A percentile compares a stretch with the other conserved stretches of the same genome.
phyloP scores from a whole-genome alignment of 768 basidiomycete genomes.

The Pulveroboletus sp. region DNA sequence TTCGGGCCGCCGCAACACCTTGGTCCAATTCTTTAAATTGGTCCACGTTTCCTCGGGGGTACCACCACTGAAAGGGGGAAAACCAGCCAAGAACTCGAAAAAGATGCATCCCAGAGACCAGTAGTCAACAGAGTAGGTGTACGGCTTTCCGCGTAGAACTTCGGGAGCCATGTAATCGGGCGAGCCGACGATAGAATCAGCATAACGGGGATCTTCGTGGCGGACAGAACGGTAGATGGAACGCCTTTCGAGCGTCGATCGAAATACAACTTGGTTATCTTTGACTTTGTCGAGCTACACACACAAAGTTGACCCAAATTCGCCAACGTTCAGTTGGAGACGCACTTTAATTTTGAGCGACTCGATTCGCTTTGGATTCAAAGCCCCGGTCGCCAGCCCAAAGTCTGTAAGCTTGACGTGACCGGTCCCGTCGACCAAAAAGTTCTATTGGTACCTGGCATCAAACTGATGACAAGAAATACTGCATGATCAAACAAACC shows the following conservation, averaged over 20 bases:
- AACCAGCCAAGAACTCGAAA: conserved; percentile 95
- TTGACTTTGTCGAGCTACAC: conserved; percentile 91
- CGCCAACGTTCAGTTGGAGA: background rate
- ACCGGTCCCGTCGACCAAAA: conserved; percentile 91
- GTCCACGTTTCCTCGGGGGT: conserved; percentile 99
- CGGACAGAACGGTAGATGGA: conserved; percentile 93
- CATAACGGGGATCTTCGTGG: conserved; percentile 87
- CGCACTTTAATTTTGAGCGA: conserved; percentile 87
- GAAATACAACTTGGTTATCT: conserved; percentile 83
- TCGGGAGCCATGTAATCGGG: conserved; percentile 99
- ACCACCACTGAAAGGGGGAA: conserved; percentile 95
- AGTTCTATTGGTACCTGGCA: conserved; percentile 59
- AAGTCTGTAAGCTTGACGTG: conserved; percentile 99
- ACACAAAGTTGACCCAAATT: conserved; percentile 6
- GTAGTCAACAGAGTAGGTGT: conserved; percentile 94
- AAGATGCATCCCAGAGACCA: conserved; percentile 99
- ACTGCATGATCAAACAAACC: conserved; percentile 42
- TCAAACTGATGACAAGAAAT: background rate
- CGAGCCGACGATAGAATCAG: conserved; percentile 96
- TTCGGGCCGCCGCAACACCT: conserved; percentile 86
- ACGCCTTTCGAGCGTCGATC: conserved; percentile 91
- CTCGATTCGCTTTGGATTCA: conserved; percentile 93
- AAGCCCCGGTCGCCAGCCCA: conserved; percentile 92
- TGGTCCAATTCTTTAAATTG: conserved; percentile 97
- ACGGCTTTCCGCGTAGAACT: conserved; percentile 91